Percentiles rank a stretch among this genome's conserved stretches.
phyloP scores from a whole-genome alignment of 2,329 filamentous ascomycete species.

The Trichoderma semiorbis region DNA sequence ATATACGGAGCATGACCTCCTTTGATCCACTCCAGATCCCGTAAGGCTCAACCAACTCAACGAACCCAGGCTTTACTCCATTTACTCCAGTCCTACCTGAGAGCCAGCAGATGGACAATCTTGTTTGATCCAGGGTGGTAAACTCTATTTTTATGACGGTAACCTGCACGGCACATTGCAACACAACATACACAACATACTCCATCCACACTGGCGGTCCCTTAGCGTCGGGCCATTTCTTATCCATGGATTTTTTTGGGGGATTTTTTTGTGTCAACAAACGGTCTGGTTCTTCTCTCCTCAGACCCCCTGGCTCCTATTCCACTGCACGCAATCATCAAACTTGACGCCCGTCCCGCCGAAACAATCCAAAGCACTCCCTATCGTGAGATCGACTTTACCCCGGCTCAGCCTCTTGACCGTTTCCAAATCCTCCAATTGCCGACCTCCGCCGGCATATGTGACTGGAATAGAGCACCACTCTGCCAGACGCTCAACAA shows the following conservation, averaged over 20 bases:
- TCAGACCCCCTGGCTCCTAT: slow-evolving; percentile 45
- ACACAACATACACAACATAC: background rate
- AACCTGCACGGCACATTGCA: background rate
- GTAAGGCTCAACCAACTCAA: background rate
- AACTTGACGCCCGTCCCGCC: slow-evolving; percentile 84
- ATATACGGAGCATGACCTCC: background rate
- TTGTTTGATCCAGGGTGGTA: background rate
- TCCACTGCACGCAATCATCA: slow-evolving; percentile 88
- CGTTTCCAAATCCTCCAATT: slow-evolving; percentile 74
- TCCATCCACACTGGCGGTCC: background rate
- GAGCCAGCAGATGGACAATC: background rate
- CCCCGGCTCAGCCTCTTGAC: slow-evolving; percentile 77
- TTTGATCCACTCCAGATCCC: slow-evolving; percentile 6
- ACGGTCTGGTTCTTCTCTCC: background rate
- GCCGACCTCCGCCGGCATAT: slow-evolving; percentile 90
- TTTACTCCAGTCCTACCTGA: background rate
- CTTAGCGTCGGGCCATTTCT: background rate
- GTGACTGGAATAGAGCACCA: slow-evolving; percentile 95
- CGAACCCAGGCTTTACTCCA: background rate
- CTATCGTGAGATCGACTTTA: slow-evolving; percentile 89
- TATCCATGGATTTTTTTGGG: background rate
- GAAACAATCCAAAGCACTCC: slow-evolving; percentile 94
- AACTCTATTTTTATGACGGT: slow-evolving; percentile 2
- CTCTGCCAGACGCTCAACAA: slow-evolving; percentile 70
- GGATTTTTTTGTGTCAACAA: background rate